Percentiles rank a stretch among this genome's conserved stretches.
These are phyloP conservation scores for Chrysosporium keratinophilum DNA, from an alignment of 2,329 filamentous ascomycete genomes.

Conservation along the genomic window DNA sequence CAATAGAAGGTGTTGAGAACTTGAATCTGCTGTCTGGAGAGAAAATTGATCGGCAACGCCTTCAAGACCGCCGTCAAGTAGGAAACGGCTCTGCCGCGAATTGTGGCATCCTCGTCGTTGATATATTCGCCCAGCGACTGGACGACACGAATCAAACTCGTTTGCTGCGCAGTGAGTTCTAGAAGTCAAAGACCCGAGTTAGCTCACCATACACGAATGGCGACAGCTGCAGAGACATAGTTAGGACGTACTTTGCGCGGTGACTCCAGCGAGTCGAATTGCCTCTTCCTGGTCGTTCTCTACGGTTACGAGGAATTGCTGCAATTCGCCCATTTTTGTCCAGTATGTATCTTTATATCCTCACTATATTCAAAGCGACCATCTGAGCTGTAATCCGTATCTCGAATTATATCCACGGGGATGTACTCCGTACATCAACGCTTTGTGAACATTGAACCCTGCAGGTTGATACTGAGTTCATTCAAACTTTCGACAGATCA, in stretches of 20 bases:
- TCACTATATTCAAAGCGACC: neutral
- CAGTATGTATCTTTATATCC: neutral
- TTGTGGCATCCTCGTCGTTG: constrained; percentile 52
- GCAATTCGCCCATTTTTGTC: constrained; percentile 38
- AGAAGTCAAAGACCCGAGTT: constrained; percentile 15
- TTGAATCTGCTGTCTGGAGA: constrained; percentile 51
- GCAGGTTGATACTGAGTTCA: too few relatives aligned
- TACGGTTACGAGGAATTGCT: constrained; percentile 40
- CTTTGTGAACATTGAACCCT: too few relatives aligned
- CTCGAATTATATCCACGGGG: too few relatives aligned
- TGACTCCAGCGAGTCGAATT: constrained; percentile 34
- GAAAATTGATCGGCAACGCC: constrained; percentile 43
- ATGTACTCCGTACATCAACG: too few relatives aligned
- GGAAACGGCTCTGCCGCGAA: constrained; percentile 48
- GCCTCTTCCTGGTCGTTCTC: constrained; percentile 40
- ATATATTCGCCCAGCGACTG: constrained; percentile 57
- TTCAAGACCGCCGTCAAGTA: constrained; percentile 37
- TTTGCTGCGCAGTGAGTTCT: constrained; percentile 51
- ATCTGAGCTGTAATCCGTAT: too few relatives aligned
- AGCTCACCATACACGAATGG: constrained; percentile 12
- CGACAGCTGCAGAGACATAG: neutral
- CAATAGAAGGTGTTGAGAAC: constrained; percentile 56
- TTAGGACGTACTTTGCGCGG: constrained; percentile 33
- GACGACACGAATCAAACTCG: constrained; percentile 52
- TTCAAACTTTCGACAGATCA: too few relatives aligned